These are phyloP conservation scores for Magnaporthales sp. DNA, from an alignment of 2,329 filamentous ascomycete species.

Conservation along the genomic window DNA sequence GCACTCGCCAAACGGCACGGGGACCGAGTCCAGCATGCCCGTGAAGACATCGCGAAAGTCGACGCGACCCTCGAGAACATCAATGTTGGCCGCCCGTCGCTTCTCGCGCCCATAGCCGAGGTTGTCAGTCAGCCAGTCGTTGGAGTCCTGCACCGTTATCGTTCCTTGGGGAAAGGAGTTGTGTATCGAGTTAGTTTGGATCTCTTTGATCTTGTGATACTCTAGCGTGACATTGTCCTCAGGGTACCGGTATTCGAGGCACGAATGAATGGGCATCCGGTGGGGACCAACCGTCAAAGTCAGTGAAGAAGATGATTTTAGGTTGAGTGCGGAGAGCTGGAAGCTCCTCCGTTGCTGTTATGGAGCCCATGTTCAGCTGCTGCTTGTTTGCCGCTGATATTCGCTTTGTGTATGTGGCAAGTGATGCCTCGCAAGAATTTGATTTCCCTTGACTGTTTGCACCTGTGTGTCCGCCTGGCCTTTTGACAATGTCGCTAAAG, in stretches of 20 bases:
- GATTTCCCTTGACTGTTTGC: background rate
- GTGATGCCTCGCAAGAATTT: background rate
- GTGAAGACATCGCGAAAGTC: slow-evolving; percentile 81
- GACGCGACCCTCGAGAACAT: slow-evolving; percentile 62
- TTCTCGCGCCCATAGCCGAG: slow-evolving; percentile 71
- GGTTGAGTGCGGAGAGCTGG: slow-evolving; percentile 60
- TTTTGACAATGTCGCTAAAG: background rate
- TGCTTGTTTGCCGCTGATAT: background rate
- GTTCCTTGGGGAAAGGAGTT: slow-evolving; percentile 35
- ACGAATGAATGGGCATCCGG: background rate
- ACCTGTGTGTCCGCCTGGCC: background rate
- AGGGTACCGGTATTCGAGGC: background rate
- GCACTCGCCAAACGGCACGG: slow-evolving; percentile 72
- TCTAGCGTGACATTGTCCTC: too few relatives aligned
- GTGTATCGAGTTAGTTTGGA: background rate
- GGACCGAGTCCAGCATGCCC: slow-evolving; percentile 86
- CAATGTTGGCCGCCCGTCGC: slow-evolving; percentile 65
- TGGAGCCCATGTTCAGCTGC: slow-evolving; percentile 1
- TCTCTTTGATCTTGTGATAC: background rate
- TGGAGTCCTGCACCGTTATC: slow-evolving; percentile 66
- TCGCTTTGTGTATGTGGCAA: background rate
- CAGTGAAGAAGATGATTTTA: slow-evolving; percentile 95
- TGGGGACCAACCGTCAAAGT: slow-evolving; percentile 67
- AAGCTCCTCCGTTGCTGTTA: slow-evolving; percentile 26
- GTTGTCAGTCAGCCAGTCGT: slow-evolving; percentile 76